These are phyloP conservation scores for Microthlaspi erraticum DNA, from an alignment of 345 rosid genomes.

Conservation along the genomic window DNA sequence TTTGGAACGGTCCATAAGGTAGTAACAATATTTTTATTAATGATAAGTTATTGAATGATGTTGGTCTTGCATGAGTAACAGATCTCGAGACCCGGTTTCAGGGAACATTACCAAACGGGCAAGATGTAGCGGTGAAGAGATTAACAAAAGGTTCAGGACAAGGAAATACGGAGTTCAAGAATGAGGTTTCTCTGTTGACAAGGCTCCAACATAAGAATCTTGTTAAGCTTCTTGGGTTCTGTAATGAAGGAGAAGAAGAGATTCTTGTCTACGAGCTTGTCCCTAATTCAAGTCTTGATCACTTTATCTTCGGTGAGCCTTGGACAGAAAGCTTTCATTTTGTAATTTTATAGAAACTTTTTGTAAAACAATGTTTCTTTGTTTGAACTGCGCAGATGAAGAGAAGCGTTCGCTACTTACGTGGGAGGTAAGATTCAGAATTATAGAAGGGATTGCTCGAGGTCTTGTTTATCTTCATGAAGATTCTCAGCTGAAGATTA, in stretches of 20 bases:
- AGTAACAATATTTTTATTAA: conserved; percentile 2
- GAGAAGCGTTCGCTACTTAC: conserved; percentile 18
- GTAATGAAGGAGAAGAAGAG: conserved; percentile 35
- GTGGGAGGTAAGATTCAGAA: conserved; percentile 23
- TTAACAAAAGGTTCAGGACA: conserved; percentile 44
- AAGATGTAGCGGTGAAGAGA: conserved; percentile 55
- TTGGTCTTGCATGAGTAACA: background rate
- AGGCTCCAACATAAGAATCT: conserved; percentile 61
- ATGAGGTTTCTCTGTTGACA: conserved; percentile 52
- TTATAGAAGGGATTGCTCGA: conserved; percentile 39
- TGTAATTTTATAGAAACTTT: too few species aligned
- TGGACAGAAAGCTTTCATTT: background rate
- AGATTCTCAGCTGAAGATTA: conserved; percentile 32
- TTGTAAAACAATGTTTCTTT: too few species aligned
- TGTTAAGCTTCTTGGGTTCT: conserved; percentile 61
- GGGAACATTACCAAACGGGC: conserved; percentile 49
- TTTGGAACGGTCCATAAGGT: conserved; percentile 54
- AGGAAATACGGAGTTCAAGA: conserved; percentile 55
- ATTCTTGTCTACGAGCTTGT: conserved; percentile 17
- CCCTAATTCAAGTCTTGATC: conserved; percentile 11
- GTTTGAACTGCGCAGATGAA: conserved; percentile 37
- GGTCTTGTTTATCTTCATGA: conserved; percentile 39
- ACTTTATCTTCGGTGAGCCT: conserved; percentile 2
- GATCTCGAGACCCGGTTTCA: conserved; percentile 15
- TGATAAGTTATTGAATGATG: background rate